Base-by-base conservation (phyloP, 805 yeast genomes). In the Schizosaccharomyces lindneri region DNA sequence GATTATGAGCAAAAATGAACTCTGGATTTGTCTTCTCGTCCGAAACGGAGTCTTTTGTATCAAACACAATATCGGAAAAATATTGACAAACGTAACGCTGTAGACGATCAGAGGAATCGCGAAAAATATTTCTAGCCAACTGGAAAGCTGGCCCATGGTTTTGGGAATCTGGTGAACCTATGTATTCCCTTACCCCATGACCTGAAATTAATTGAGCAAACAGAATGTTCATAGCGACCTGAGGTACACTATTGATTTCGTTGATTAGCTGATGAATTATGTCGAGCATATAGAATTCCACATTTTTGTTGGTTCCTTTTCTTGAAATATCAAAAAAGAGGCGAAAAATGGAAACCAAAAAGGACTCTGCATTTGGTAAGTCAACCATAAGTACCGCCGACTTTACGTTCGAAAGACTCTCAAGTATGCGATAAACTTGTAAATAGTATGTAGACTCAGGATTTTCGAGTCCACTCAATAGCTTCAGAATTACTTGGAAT, bases 21-120 rank as follows among this genome's bases (percentile, higher is more conserved):
- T 66, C 67, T n/a, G 64, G 67, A 15, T 66, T 66, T 4, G 62
- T 36, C 6, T 32, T 41, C 13, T 31, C 43, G n/a, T 57, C 60
- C 21, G 60, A 21, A 57, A 36, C 46, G 21, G 43, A 29, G 15
- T 57, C 60, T 41, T 36, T 36, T 2, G 63, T 62, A 48, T 80
- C 84, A 66, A 82, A 82, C 9, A 87, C 69, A 63, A 81, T 75
- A 66, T 87, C 95, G 0, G 95, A 82, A 65, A 87, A 85, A 65
- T 82, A 83, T 68, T 83, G 88, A 2, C 94, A 84, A 43, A 86
- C 74, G 64, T 81, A 80, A 65, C 95, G 78, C 17, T 90, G 79
- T 77, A 88, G 76, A 64, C 87, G 76, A 64, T 85, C 94, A 1
- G 81, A 70, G 65, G 85, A 85, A 0, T 80, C 73, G 63, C 80